Conservation (phyloP, 495 filamentous ascomycete genomes). For the Penicillium taxi region DNA sequence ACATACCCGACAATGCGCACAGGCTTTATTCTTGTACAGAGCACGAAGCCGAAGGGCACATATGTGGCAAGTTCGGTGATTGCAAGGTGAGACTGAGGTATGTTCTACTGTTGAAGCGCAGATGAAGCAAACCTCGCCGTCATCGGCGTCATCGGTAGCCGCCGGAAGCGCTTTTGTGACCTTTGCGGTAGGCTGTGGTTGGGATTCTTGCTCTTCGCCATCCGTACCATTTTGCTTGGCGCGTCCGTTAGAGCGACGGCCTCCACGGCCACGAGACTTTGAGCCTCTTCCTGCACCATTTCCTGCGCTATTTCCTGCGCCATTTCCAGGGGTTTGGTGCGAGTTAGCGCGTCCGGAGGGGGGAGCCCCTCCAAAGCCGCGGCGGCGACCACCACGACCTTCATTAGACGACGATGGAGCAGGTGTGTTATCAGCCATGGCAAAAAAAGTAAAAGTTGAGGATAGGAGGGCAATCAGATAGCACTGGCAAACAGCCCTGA, state of each 20-base stretch:
- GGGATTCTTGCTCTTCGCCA: slow-evolving; percentile 4
- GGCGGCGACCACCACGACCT: slow-evolving; percentile 34
- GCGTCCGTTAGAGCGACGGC: slow-evolving; percentile 22
- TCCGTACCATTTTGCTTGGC: slow-evolving; percentile 19
- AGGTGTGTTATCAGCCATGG: slow-evolving; percentile 34
- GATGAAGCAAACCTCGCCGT: slow-evolving; percentile 89
- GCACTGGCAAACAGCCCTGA: slow-evolving; percentile 9
- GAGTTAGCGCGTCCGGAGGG: slow-evolving; percentile 20
- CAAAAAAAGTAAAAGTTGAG: slow-evolving; percentile 5
- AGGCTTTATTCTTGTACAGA: slow-evolving; percentile 90
- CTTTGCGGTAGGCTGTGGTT: slow-evolving; percentile 7
- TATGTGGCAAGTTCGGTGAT: slow-evolving; percentile 92
- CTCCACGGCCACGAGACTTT: slow-evolving; percentile 30
- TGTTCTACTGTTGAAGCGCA: slow-evolving; percentile 83
- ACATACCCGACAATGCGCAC: slow-evolving; percentile 84
- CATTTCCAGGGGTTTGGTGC: slow-evolving; percentile 15
- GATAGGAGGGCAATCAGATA: neutral
- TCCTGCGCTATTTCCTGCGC: too few species aligned
- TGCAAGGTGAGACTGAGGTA: slow-evolving; percentile 82
- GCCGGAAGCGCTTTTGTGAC: slow-evolving; percentile 17
- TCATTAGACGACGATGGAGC: slow-evolving; percentile 25
- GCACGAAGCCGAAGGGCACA: slow-evolving; percentile 83
- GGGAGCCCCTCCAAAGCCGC: slow-evolving; percentile 32
- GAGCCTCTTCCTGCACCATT: slow-evolving; percentile 16
- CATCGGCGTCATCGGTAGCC: slow-evolving; percentile 47